phyloP scores from a whole-genome alignment of 2,329 filamentous ascomycete species.

The Lasiodiplodia hormozganensis region DNA sequence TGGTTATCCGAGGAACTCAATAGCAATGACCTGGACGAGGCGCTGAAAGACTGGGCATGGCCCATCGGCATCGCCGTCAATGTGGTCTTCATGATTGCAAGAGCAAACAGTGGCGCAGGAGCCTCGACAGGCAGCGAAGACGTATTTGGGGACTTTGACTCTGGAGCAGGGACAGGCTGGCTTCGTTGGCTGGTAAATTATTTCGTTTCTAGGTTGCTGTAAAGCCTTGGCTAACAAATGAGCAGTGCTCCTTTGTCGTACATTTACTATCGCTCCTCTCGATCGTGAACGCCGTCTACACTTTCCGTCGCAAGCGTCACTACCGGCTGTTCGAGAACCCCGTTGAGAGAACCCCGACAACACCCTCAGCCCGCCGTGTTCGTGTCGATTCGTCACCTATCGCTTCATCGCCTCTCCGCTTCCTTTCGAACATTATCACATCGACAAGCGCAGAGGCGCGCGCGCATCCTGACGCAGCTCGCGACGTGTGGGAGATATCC shows the following conservation, averaged over 20 bases:
- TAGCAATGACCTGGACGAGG: conserved; percentile 86
- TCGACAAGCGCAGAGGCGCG: conserved; percentile 77
- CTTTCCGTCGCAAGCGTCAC: conserved; percentile 79
- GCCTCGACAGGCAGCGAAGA: conserved; percentile 67
- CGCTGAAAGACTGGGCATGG: conserved; percentile 73
- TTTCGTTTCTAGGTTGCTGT: not conserved
- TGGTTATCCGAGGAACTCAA: conserved; percentile 94
- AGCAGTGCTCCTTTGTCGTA: conserved; percentile 65
- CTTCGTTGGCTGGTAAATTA: conserved; percentile 67
- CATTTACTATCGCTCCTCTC: conserved; percentile 72
- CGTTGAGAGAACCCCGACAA: conserved; percentile 77
- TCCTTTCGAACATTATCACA: conserved; percentile 70
- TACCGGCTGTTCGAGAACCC: conserved; percentile 91
- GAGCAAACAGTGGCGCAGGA: conserved; percentile 71
- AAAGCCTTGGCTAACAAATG: conserved; percentile 24
- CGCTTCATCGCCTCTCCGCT: conserved; percentile 78
- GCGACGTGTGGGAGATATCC: conserved; percentile 93
- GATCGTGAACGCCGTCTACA: conserved; percentile 78
- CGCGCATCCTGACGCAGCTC: conserved; percentile 79
- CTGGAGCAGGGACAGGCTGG: conserved; percentile 65
- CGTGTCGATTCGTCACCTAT: conserved; percentile 84
- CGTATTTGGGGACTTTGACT: conserved; percentile 77
- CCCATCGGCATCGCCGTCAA: conserved; percentile 80
- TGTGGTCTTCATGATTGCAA: conserved; percentile 78
- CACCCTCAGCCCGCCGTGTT: conserved; percentile 87